phyloP scores from a whole-genome alignment of 1,284 basidiomycete genomes.

The Taiwanofungus camphoratus region DNA sequence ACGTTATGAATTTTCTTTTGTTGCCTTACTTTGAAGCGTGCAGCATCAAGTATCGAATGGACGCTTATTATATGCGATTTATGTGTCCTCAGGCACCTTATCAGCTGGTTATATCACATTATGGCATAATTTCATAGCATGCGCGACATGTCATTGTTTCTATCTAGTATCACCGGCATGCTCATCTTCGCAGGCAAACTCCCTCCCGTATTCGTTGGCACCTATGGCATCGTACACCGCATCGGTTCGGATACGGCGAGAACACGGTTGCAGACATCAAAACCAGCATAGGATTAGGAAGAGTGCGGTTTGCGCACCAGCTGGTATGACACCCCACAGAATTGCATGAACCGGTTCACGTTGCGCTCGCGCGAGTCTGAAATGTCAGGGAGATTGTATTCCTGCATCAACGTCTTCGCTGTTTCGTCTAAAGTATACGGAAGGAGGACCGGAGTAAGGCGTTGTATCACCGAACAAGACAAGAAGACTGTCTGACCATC shows the following conservation, averaged over 20 bases:
- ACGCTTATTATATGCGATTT: too few species aligned
- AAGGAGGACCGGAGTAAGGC: too few species aligned
- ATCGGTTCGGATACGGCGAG: background rate
- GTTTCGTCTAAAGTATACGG: constrained; percentile 26
- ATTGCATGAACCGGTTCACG: constrained; percentile 45
- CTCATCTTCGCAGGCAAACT: background rate
- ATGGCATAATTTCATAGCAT: too few species aligned
- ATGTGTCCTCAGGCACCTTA: too few species aligned
- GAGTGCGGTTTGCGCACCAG: constrained; percentile 22
- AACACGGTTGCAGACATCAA: background rate
- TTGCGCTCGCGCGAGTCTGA: constrained; percentile 34
- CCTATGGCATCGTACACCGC: constrained; percentile 1
- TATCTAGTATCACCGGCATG: too few species aligned
- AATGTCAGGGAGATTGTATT: constrained; percentile 34
- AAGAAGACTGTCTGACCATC: too few species aligned
- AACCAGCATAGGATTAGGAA: background rate
- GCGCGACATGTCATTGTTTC: too few species aligned
- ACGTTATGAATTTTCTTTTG: too few species aligned
- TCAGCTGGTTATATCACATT: too few species aligned
- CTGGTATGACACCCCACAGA: constrained; percentile 45
- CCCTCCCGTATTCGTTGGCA: constrained; percentile 1
- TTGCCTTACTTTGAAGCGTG: too few species aligned
- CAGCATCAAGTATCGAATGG: too few species aligned
- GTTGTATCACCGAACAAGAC: too few species aligned
- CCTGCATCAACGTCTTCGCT: constrained; percentile 33